phyloP scores from a whole-genome alignment of 768 basidiomycete genomes.

The Xerocomellus amylosporus region DNA sequence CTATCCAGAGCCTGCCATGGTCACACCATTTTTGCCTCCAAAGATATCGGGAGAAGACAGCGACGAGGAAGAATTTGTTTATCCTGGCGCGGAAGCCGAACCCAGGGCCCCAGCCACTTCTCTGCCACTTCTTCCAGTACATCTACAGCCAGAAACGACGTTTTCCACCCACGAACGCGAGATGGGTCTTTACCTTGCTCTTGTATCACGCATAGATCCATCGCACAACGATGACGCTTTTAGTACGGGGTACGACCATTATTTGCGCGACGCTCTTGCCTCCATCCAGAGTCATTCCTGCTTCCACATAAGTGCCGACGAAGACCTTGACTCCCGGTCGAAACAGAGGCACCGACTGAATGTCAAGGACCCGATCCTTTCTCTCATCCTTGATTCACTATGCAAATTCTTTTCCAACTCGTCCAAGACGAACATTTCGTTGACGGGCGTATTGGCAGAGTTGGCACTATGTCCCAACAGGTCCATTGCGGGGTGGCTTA shows the following conservation, averaged over 20 bases:
- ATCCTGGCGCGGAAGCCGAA: constrained; percentile 34
- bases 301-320: constrained; percentile 47
- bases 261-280: constrained; percentile 70
- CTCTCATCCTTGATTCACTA: constrained; percentile 65
- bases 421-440: constrained; percentile 81
- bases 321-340: constrained; percentile 35
- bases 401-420: constrained; percentile 81
- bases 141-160: constrained; percentile 67
- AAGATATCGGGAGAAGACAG: constrained; percentile 39
- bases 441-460: constrained; percentile 79
- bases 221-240: constrained; percentile 66
- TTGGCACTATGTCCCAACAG: constrained; percentile 85
- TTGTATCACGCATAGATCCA: constrained; percentile 77
- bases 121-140: constrained; percentile 33
- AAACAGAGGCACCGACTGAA: constrained; percentile 72
- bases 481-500: constrained; percentile 85
- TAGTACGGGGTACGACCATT: constrained; percentile 84
- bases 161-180: constrained; percentile 82
- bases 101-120: constrained; percentile 15
- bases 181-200: constrained; percentile 73
- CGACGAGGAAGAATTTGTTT: constrained; percentile 50
- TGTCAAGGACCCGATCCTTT: constrained; percentile 73
- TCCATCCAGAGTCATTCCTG: constrained; percentile 65
- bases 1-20: constrained; percentile 60
- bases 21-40: constrained; percentile 24